Base-by-base conservation (phyloP, 805 yeast species). In the Saccharomycopsis capsularis region DNA sequence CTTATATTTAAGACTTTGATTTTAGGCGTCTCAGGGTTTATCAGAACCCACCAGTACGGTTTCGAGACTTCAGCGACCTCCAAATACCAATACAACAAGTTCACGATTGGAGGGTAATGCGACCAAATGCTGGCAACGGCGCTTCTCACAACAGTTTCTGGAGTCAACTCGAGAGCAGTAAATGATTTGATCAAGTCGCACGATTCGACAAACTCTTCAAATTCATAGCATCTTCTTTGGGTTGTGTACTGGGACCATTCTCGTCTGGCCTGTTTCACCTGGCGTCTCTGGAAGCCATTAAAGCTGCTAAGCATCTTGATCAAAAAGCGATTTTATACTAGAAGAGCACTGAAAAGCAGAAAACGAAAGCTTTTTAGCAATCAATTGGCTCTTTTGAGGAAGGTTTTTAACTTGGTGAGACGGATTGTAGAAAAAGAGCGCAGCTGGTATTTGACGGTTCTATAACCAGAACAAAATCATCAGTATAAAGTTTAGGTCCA, bases 171-270 rank as follows among this genome's bases (percentile, higher is more conserved):
- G 6, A 42, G 19, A n/a, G 15, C 11, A 5, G 2, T 32, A 21
- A 42, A 32, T n/a, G 9, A 11, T 35, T 21, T 37, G 11, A 44
- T 6, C 35, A 37, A 18, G 13, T 23, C 3, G 29, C 47, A 44
- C 13, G 19, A 11, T 4, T 36, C 35, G 6, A 37, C 35, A 37
- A 44, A 44, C 4, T 44, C 47, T 18, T 44, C 36, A n/a, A 19
- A 24, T 15, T 24, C 19, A 21, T 44, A 44, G 19, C 47, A 44
- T 27, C 42, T 36, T 29, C 22, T 21, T 6, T 43, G 44, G 9
- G n/a, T 16, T 18, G 35, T n/a, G 9, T 29, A 2, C 11, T 32
- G 39, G 19, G 13, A 7, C 32, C 32, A 27, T 27, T 27, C 11
- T 7, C 32, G 7, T 27, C 32, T 27, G 7, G 13, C 13, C 13